Evolutionary conservation across 1,139 yeast genomes (phyloP).

Genomic region (Tardiomyces blankii): DNA sequence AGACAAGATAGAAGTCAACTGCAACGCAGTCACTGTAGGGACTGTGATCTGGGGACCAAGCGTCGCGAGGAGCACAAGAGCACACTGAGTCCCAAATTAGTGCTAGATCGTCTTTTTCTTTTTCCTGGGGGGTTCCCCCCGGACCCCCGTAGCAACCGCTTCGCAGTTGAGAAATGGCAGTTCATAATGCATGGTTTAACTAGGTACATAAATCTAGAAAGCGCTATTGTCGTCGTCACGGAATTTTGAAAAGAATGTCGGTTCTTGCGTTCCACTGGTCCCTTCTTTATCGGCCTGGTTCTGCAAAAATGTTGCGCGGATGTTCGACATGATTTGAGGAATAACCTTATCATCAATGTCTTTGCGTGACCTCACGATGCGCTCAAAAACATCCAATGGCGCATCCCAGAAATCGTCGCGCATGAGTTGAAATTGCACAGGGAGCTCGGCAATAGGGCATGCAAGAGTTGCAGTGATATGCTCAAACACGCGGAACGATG

Average conservation of each 20-base stretch:
- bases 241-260: conserved; percentile 14
- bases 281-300: conserved; percentile 9
- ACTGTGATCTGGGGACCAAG: too few relatives aligned
- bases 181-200: too few relatives aligned
- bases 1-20: too few relatives aligned
- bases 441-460: conserved; percentile 39
- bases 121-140: too few relatives aligned
- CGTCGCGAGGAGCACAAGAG: too few relatives aligned
- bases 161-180: too few relatives aligned
- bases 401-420: conserved; percentile 55
- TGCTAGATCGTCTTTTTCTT: too few relatives aligned
- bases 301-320: conserved; percentile 23
- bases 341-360: conserved; percentile 26
- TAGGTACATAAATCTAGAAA: too few relatives aligned
- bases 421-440: conserved; percentile 50
- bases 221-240: background rate
- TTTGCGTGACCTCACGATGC: conserved; percentile 26
- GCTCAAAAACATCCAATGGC: conserved; percentile 30
- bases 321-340: conserved; percentile 23
- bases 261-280: conserved; percentile 5
- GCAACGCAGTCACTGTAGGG: too few relatives aligned
- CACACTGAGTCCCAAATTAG: too few relatives aligned
- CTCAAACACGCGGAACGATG: conserved; percentile 57
- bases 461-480: conserved; percentile 59
- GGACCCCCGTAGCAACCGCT: too few relatives aligned